Evolutionary conservation across 805 yeast genomes (phyloP), one percentile per base, ranked within the genome.

Genomic region (Schwanniomyces occidentalis): DNA sequence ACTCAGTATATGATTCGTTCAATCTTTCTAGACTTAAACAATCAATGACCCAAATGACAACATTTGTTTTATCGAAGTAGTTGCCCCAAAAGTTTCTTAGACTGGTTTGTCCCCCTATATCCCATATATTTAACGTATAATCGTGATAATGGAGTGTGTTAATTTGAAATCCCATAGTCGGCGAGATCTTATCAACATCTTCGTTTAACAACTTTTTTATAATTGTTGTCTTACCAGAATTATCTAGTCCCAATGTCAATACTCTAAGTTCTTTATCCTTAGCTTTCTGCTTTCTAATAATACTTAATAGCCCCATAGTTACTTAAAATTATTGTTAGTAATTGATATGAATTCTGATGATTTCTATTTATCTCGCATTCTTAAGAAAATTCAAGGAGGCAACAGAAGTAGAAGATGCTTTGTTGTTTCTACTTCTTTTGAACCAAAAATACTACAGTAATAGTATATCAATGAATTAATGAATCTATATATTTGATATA

Each of bases 111-210:
- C 74, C 98, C 4, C 98, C 98, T 8, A 90, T 80, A 52, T 87
- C 96, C 98, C 95, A 84, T 19, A 83, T 54, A 44, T 81, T 81
- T 33, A 84, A 52, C 24, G 69, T 70, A 45, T 58, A 71, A 3
- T 64, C 71, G 2, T 57, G 41, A 42, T 66, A 60, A 1, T 56
- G 49, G 1, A 85, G 49, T 1, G 90, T 78, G 31, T 76, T 73
- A 43, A 90, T 91, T 48, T 79, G 82, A 59, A 90, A 91, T 10
- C 98, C 98, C 71, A 90, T 75, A 0, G 98, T 90, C 0, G 98
- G 97, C 7, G 86, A 73, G 5, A 89, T 79, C n/a, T 64, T 65
- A 6, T 55, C 48, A 5, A 73, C 68, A 39, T 78, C 78, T 44
- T 71, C 64, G 16, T 67, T 43, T 60, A 83, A 65, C 10, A 86